Conservation (phyloP, 345 rosid species). For the Rhodamnia rubescens region DNA sequence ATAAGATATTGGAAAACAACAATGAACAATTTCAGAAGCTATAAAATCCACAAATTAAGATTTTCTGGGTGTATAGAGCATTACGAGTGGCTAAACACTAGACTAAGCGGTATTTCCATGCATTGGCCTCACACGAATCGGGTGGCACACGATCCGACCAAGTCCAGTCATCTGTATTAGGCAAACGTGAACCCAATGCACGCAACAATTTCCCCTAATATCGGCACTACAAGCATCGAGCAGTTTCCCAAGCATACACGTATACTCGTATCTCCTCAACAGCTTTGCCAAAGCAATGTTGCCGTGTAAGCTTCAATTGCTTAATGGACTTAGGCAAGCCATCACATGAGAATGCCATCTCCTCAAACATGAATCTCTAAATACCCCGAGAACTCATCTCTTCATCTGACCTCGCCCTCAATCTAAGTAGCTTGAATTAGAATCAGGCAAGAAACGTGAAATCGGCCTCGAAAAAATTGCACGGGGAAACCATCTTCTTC, state of each 20-base stretch:
- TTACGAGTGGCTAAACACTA: neutral
- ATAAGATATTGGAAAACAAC: neutral
- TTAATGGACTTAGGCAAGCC: neutral
- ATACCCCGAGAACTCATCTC: neutral
- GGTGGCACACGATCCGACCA: neutral
- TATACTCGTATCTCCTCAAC: neutral
- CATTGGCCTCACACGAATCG: neutral
- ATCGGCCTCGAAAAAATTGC: neutral
- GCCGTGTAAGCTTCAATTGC: neutral
- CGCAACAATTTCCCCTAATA: neutral
- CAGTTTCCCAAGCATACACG: neutral
- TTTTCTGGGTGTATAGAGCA: neutral
- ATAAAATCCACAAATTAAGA: neutral
- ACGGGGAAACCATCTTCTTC: neutral
- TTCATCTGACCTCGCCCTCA: neutral
- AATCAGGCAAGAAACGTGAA: neutral
- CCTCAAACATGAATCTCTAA: neutral
- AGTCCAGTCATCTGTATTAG: neutral
- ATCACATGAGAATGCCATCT: neutral
- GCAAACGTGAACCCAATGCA: neutral
- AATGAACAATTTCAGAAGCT: neutral
- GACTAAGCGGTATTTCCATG: neutral
- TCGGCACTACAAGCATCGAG: neutral
- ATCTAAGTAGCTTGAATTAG: neutral
- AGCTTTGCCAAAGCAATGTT: neutral